Conservation (phyloP, 192 early-diverging fungal species). For the Neocallimastix lanati region DNA sequence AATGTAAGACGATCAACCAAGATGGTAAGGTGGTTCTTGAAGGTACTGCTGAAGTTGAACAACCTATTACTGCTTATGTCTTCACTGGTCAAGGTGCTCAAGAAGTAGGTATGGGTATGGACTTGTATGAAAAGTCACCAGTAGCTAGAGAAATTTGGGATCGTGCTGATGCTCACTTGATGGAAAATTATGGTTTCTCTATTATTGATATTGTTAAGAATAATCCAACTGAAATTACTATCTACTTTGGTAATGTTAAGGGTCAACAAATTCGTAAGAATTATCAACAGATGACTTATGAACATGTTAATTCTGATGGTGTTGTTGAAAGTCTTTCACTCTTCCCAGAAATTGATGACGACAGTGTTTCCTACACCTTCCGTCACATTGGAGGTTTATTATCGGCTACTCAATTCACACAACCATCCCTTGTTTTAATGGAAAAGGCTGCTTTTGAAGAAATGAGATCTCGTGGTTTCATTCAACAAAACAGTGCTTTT, state of each 20-base stretch:
- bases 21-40: conserved; percentile 62
- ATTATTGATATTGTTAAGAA: conserved; percentile 74
- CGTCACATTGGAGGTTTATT: conserved; percentile 64
- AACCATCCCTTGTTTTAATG: conserved; percentile 75
- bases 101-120: conserved; percentile 91
- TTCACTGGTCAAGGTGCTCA: conserved; percentile 96
- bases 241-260: conserved; percentile 75
- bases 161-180: conserved; percentile 70
- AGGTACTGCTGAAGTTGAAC: conserved; percentile 84
- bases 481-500: conserved; percentile 64
- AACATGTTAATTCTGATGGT: conserved; percentile 52
- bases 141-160: conserved; percentile 81
- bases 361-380: conserved; percentile 63
- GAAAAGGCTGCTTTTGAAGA: conserved; percentile 81
- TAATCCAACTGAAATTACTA: conserved; percentile 65
- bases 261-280: conserved; percentile 61
- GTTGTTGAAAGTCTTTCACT: conserved; percentile 56
- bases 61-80: conserved; percentile 74
- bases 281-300: conserved; percentile 85
- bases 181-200: conserved; percentile 69
- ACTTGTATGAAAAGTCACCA: conserved; percentile 61
- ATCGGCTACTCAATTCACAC: conserved; percentile 88
- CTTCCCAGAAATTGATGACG: conserved; percentile 68
- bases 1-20: conserved; percentile 74
- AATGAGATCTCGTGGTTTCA: conserved; percentile 70